Evolutionary conservation across 2,329 filamentous ascomycete species (phyloP).

Genomic region (Trichoderma atrobrunneum): DNA sequence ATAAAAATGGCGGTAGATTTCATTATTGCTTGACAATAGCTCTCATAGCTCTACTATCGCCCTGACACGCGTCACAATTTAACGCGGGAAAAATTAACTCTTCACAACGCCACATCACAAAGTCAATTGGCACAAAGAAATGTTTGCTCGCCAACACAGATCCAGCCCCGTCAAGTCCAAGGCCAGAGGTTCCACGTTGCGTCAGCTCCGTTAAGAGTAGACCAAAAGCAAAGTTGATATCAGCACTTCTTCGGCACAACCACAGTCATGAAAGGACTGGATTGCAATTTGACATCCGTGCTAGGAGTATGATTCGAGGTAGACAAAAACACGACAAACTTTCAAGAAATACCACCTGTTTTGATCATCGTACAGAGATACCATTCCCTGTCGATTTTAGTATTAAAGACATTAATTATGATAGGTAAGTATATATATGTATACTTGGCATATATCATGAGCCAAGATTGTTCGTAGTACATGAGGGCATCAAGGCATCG

Average conservation of each 20-base stretch:
- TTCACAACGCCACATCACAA: background rate
- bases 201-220: conserved; percentile 27
- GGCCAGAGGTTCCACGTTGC: conserved; percentile 24
- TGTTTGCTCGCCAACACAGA: conserved; percentile 32
- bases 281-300: conserved; percentile 99
- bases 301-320: conserved; percentile 43
- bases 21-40: background rate
- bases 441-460: conserved; percentile 15
- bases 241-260: conserved; percentile 99
- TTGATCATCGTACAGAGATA: background rate
- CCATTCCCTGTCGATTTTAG: background rate
- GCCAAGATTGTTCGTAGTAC: conserved; percentile 11
- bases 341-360: background rate
- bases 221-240: conserved; percentile 55
- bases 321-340: background rate
- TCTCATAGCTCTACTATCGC: background rate
- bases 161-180: conserved; percentile 18
- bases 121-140: background rate
- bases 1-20: too few relatives aligned
- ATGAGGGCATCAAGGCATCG: conserved; percentile 16
- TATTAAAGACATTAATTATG: conserved; percentile 17
- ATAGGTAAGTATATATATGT: conserved; percentile 13
- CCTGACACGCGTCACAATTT: background rate
- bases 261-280: conserved; percentile 76
- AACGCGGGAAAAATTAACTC: background rate